phyloP scores from a whole-genome alignment of 2,329 filamentous ascomycete genomes.

The Dactylellina cionopaga region DNA sequence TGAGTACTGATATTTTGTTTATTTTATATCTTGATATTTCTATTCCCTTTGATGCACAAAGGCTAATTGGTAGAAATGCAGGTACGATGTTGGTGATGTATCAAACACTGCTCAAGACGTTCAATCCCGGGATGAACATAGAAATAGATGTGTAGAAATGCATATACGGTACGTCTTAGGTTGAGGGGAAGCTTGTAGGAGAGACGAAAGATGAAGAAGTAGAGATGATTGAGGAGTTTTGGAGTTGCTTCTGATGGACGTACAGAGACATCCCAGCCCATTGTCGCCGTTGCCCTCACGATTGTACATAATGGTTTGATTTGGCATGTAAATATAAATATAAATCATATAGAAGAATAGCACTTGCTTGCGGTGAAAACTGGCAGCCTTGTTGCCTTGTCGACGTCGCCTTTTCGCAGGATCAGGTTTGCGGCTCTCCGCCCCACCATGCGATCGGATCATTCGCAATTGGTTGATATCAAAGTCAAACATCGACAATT shows the following conservation, averaged over 20 bases:
- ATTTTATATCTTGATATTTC: background rate
- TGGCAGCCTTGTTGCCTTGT: no score
- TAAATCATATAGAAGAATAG: background rate
- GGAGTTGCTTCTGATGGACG: background rate
- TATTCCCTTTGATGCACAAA: no score
- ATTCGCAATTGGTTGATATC: no score
- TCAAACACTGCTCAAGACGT: constrained; percentile 55
- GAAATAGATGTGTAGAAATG: constrained; percentile 29
- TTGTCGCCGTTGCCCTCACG: background rate
- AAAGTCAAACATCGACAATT: no score
- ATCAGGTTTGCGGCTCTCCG: no score
- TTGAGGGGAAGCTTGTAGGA: background rate
- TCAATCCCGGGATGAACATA: constrained; percentile 41
- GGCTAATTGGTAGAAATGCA: no score
- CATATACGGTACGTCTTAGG: background rate
- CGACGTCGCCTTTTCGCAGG: no score
- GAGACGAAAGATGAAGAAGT: background rate
- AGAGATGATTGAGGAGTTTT: background rate
- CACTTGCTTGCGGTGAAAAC: no score
- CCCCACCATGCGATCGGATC: no score
- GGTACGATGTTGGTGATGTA: constrained; percentile 58
- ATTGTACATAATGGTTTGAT: background rate
- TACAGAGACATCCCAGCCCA: constrained; percentile 1
- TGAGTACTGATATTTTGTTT: constrained; percentile 6
- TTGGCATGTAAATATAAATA: background rate